Evolutionary conservation across 108 stramenopile species (phyloP).

Genomic region (Cylindrotheca fusiformis): DNA sequence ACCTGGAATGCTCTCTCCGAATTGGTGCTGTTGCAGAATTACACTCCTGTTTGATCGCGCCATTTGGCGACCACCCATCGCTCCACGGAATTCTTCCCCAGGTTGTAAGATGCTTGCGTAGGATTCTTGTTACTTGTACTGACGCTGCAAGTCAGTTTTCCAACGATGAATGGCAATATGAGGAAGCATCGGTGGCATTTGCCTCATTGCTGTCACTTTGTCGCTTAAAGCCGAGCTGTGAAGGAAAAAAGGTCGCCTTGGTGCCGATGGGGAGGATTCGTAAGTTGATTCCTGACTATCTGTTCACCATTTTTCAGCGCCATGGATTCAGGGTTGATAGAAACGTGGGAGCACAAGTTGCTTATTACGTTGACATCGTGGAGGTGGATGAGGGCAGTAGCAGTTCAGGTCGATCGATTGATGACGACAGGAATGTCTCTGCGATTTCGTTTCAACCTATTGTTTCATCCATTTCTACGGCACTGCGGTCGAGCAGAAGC

Average conservation of each 20-base stretch:
- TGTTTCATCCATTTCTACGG: not conserved
- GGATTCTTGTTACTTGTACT: not conserved
- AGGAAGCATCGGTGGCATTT: not conserved
- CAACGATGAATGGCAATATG: no score
- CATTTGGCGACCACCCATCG: not conserved
- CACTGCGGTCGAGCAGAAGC: not conserved
- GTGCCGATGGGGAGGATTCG: not conserved
- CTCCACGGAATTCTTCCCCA: not conserved
- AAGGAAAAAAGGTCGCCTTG: not conserved
- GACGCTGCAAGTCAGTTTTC: slow-evolving; percentile 1
- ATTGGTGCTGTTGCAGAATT: not conserved
- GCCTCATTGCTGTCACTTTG: slow-evolving; percentile 7
- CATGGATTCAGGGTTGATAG: no score
- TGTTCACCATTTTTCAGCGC: no score
- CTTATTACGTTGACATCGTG: no score
- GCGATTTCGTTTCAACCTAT: no score
- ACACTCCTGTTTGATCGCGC: not conserved
- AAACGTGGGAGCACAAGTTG: no score
- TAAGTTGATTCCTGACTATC: no score
- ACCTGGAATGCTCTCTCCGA: not conserved
- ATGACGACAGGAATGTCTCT: no score
- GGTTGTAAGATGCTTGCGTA: not conserved
- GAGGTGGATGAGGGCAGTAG: no score
- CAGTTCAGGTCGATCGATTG: no score
- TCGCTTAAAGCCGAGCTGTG: not conserved